Conservation (phyloP, 495 filamentous ascomycete genomes). For the Aspergillus asperescens region DNA sequence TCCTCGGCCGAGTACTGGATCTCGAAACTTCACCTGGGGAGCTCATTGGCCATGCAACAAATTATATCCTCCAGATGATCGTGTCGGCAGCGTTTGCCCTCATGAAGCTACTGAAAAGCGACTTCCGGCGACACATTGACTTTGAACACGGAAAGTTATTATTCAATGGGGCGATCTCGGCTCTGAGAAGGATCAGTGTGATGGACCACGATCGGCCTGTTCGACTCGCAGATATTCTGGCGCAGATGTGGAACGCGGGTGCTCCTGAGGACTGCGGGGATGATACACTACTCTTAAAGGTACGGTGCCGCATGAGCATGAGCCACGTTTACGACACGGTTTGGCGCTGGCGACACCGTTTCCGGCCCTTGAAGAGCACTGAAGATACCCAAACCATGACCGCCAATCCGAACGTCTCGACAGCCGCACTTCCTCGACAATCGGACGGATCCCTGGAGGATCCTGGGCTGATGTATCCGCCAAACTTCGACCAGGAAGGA, state of each 20-base stretch:
- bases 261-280: conserved; percentile 31
- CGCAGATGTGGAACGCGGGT: conserved; percentile 47
- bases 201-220: conserved; percentile 78
- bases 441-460: conserved; percentile 28
- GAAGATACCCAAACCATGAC: conserved; percentile 36
- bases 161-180: conserved; percentile 71
- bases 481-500: conserved; percentile 39
- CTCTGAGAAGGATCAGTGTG: conserved; percentile 75
- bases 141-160: conserved; percentile 69
- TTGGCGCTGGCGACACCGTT: conserved; percentile 46
- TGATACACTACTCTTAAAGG: conserved; percentile 40
- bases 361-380: conserved; percentile 37
- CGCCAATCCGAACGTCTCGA: conserved; percentile 29
- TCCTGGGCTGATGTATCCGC: conserved; percentile 31
- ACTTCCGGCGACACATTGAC: conserved; percentile 61
- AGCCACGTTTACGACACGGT: conserved; percentile 48
- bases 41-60: conserved; percentile 67
- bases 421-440: conserved; percentile 22
- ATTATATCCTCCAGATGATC: conserved; percentile 91
- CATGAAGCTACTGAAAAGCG: conserved; percentile 80
- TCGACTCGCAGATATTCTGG: conserved; percentile 42
- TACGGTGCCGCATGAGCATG: conserved; percentile 48
- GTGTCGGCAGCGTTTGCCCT: conserved; percentile 81
- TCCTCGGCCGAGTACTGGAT: conserved; percentile 43
- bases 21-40: conserved; percentile 45